Base-by-base conservation (phyloP, 2,329 filamentous ascomycete species). In the Xylariaceae sp. region DNA sequence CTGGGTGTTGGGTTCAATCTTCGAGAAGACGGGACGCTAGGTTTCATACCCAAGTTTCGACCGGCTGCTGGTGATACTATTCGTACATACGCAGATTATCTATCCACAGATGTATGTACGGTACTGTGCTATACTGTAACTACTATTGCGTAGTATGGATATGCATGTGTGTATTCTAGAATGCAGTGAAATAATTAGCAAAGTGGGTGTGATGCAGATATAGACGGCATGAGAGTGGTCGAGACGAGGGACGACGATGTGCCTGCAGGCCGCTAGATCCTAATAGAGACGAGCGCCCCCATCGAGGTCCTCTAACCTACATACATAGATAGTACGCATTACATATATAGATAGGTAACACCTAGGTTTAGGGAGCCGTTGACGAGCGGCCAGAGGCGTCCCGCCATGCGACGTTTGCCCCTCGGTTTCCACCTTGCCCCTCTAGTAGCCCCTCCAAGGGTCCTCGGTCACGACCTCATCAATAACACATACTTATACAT, bases 121-220 rank as follows among this genome's bases (percentile, higher is more conserved):
- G 57, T 65, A 57, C 49, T 62, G 60, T 62, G 14, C 32, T 37
- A 64, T n/a, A n/a, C n/a, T n/a, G n/a, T n/a, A n/a, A n/a, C n/a
- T n/a, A n/a, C n/a, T n/a, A n/a, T n/a, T n/a, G n/a, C n/a, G n/a
- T n/a, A n/a, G n/a, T n/a, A n/a, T n/a, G n/a, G n/a, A n/a, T n/a
- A n/a, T n/a, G n/a, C n/a, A n/a, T n/a, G n/a, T n/a, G n/a, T 56
- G 59, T 61, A 55, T 65, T 60, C 47, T 60, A 60, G 55, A 66
- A 69, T 59, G 51, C 46, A 59, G 58, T 56, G 48, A 56, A 47
- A 61, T 57, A 44, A 59, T 63, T 63, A 61, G 61, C 44, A 46
- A 54, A 61, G 61, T 32, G 32, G 56, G 58, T 50, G 50, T 51
- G 48, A 54, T 64, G 65, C 62, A 67, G 59, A 62, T 59, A 57